Conservation (phyloP, 371 early-diverging fungal genomes). For the Mucor racemosus region DNA sequence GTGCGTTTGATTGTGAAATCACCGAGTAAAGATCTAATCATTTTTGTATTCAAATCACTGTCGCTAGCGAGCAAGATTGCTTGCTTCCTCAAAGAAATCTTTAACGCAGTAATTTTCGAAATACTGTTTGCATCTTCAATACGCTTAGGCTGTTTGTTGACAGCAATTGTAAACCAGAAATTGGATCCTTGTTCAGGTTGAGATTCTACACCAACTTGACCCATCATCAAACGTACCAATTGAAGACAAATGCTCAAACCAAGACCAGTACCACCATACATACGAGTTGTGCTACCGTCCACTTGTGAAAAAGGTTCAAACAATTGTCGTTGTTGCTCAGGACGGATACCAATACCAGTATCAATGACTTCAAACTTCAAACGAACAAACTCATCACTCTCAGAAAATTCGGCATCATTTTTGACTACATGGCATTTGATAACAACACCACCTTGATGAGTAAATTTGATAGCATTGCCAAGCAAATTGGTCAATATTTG, state of each 20-base stretch:
- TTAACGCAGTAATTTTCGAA: conserved; percentile 16
- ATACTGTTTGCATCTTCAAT: conserved; percentile 10
- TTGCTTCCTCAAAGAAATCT: conserved; percentile 24
- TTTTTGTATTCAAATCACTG: conserved; percentile 42
- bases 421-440: conserved; percentile 46
- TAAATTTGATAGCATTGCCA: conserved; percentile 74
- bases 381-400: conserved; percentile 21
- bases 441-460: conserved; percentile 61
- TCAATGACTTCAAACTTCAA: conserved; percentile 62
- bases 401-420: conserved; percentile 15
- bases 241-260: conserved; percentile 66
- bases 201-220: conserved; percentile 57
- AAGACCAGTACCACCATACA: conserved; percentile 70
- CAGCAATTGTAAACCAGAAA: conserved; percentile 59
- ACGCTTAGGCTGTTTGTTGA: conserved; percentile 32
- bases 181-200: conserved; percentile 59
- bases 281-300: conserved; percentile 60
- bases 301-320: conserved; percentile 71
- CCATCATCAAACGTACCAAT: conserved; percentile 63
- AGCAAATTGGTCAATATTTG: conserved; percentile 54
- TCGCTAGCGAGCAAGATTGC: conserved; percentile 45
- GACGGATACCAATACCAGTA: conserved; percentile 66
- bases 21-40: conserved; percentile 40
- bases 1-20: conserved; percentile 40
- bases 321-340: conserved; percentile 54